Evolutionary conservation across 2,329 filamentous ascomycete species (phyloP), one percentile per base, ranked within the genome.

Genomic region (Lecanicillium sp.): DNA sequence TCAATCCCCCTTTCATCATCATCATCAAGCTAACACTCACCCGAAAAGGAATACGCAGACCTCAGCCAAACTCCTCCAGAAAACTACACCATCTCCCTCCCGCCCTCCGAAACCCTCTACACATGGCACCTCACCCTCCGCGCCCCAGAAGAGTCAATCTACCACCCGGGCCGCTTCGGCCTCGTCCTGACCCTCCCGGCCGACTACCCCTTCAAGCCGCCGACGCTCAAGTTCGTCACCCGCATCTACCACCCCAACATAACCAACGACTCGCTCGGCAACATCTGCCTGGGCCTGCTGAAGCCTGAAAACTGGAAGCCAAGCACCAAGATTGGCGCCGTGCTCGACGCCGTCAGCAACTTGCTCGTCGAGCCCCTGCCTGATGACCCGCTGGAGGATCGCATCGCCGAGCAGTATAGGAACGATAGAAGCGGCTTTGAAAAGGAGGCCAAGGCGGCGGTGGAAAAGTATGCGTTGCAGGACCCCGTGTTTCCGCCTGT

Each of bases 241-340:
- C 90, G 89, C 64, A 85, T 95, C 70, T 95, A 94, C 74, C 89
- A 95, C 67, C 88, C 89, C 32, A 95, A 95, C 65, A 77, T 95
- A 43, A 87, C 83, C 55, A 92, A 94, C 71, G 88, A 94, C 61
- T 74, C 76, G 55, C 76, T 79, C 49, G 89, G 89, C 45, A 82
- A 74, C 63, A 85, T 95, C 77, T 95, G 89, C 64, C 71, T 95
- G 32, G 80, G 78, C 43, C 75, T 89, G 61, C 77, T 95, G 50
- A 86, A 89, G 57, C 62, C 82, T 20, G 87, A 94, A 53, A 81
- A 86, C 63, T 95, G 89, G 89, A 95, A 95, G 71, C 89, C 89
- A 14, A 81, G 81, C 44, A 85, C 82, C 53, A 83, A 81, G 65
- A 74, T 95, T 48, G 63, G 65, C 33, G 75, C 78, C 38, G 86